These are phyloP conservation scores for Talaromyces albobiverticillius DNA, from an alignment of 2,329 filamentous ascomycete genomes.

Conservation along the genomic window DNA sequence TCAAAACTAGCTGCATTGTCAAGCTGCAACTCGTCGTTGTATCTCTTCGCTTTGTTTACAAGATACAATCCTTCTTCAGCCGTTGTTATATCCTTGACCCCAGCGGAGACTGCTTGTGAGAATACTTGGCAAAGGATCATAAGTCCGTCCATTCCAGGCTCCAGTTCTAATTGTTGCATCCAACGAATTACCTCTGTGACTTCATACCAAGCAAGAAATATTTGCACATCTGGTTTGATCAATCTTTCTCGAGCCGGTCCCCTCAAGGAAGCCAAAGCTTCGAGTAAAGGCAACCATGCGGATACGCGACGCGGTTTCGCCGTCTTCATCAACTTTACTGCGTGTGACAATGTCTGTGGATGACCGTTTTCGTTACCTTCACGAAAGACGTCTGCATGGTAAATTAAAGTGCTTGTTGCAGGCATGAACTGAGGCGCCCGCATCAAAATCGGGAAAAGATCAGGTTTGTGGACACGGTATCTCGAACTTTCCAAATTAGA, in stretches of 20 bases:
- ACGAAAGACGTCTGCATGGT: constrained; percentile 18
- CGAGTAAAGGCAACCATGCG: constrained; percentile 37
- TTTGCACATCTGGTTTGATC: constrained; percentile 25
- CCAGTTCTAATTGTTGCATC: constrained; percentile 33
- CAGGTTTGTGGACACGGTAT: constrained; percentile 19
- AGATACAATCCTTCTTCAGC: constrained; percentile 26
- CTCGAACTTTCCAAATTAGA: constrained; percentile 9
- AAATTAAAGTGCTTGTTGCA: constrained; percentile 5
- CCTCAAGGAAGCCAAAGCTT: constrained; percentile 26
- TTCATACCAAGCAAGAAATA: constrained; percentile 39
- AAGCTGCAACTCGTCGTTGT: constrained; percentile 9
- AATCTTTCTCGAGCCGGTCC: constrained; percentile 19
- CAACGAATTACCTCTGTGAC: constrained; percentile 28
- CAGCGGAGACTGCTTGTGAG: constrained; percentile 32
- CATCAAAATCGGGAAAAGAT: constrained; percentile 30
- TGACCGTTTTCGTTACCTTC: constrained; percentile 19
- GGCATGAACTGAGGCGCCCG: constrained; percentile 16
- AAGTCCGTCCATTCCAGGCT: constrained; percentile 32
- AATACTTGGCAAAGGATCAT: constrained; percentile 35
- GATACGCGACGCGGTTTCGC: constrained; percentile 28
- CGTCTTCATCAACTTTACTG: constrained; percentile 32
- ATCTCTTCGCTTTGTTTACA: constrained; percentile 20
- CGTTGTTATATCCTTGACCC: constrained; percentile 24
- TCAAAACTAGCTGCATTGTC: constrained; percentile 19
- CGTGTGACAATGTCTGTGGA: constrained; percentile 33